Percentiles rank a stretch among this genome's conserved stretches.
Evolutionary conservation across 2,329 filamentous ascomycete species (phyloP).

Genomic region (Tricladium varicosporioides): DNA sequence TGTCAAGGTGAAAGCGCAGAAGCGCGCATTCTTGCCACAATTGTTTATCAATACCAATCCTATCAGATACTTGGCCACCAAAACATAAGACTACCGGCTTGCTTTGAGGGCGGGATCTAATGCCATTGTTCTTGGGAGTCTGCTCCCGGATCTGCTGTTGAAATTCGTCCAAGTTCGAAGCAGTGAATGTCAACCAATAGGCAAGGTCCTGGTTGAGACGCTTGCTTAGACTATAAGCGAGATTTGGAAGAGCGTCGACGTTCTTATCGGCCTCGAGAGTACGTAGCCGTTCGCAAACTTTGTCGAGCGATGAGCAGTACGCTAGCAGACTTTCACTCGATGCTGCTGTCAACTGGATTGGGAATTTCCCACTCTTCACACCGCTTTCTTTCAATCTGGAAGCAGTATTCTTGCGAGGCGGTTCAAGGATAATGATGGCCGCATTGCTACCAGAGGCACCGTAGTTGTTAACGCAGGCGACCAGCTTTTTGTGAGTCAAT

Average conservation of each 20-base stretch:
- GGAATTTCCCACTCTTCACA: not conserved
- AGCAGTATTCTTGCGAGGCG: conserved; percentile 3
- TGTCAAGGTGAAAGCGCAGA: conserved; percentile 35
- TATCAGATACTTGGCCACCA: conserved; percentile 38
- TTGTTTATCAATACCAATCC: conserved; percentile 29
- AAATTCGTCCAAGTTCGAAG: not conserved
- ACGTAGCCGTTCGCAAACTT: not conserved
- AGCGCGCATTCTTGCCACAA: conserved; percentile 30
- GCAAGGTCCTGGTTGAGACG: not conserved
- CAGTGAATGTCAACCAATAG: not conserved
- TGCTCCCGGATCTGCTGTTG: not conserved
- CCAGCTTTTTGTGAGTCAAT: conserved; percentile 24
- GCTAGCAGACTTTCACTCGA: not conserved
- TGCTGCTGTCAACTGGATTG: not conserved
- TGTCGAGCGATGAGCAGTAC: not conserved
- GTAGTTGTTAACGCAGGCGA: conserved; percentile 30
- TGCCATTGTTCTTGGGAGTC: not conserved
- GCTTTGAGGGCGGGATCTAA: not conserved
- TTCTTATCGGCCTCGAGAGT: not conserved
- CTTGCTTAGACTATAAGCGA: not conserved
- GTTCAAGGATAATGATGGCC: conserved; percentile 34
- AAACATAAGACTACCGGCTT: conserved; percentile 36
- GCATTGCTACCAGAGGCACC: conserved; percentile 29
- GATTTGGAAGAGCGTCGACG: not conserved
- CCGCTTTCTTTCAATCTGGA: too few species aligned